A percentile compares a stretch with the other conserved stretches of the same genome.
Conservation (phyloP, 495 filamentous ascomycete species). For the Antarctomyces pellizariae region DNA sequence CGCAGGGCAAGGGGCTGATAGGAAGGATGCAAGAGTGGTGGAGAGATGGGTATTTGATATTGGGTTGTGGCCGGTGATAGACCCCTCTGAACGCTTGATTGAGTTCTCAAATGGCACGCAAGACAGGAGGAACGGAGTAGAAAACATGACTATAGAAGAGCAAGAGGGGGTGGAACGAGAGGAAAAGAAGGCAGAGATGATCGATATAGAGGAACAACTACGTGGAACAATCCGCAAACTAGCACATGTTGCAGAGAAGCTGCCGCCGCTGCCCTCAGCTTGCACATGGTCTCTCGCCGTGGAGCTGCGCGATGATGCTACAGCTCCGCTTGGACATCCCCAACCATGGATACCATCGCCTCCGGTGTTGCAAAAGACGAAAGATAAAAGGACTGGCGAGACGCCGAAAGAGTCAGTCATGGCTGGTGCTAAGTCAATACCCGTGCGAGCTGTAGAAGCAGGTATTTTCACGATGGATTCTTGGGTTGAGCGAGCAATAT, state of each 20-base stretch:
- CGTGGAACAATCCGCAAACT: conserved; percentile 22
- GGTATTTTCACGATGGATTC: conserved; percentile 43
- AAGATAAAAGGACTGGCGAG: conserved; percentile 14
- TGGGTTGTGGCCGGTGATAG: conserved; percentile 42
- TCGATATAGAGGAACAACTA: conserved; percentile 53
- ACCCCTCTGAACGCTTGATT: conserved; percentile 18
- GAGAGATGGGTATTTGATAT: conserved; percentile 82
- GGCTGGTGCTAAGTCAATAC: conserved; percentile 23
- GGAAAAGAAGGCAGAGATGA: conserved; percentile 9
- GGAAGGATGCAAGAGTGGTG: conserved; percentile 23
- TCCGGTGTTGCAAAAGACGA: conserved; percentile 21
- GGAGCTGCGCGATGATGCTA: conserved; percentile 51
- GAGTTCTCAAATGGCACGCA: conserved; percentile 6
- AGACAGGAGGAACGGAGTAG: conserved; percentile 16
- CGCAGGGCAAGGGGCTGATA: too few species aligned
- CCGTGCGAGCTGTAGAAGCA: conserved; percentile 34
- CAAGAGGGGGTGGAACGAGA: conserved; percentile 12
- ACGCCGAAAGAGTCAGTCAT: conserved; percentile 17
- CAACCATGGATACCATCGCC: conserved; percentile 44
- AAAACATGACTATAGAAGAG: conserved; percentile 9
- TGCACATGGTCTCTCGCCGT: conserved; percentile 77
- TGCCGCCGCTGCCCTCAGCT: conserved; percentile 36
- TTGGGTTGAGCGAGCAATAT: conserved; percentile 48
- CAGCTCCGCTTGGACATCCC: conserved; percentile 52
- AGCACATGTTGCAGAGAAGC: conserved; percentile 4